phyloP scores from a whole-genome alignment of 148 eudicot genomes.

The Chenopodium formosanum region DNA sequence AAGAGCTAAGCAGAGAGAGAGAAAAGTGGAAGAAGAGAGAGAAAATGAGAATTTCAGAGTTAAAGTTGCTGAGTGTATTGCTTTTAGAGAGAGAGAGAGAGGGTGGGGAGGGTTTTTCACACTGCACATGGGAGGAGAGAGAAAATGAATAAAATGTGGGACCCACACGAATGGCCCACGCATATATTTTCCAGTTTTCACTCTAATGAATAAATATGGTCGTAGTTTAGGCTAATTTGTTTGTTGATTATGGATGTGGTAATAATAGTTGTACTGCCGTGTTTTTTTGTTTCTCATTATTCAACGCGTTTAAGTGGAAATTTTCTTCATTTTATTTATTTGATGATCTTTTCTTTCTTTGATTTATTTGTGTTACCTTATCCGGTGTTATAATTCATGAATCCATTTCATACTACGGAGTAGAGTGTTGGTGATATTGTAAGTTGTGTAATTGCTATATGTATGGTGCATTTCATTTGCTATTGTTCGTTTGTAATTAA shows the following conservation, averaged over 20 bases:
- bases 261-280: not conserved
- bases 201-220: not conserved
- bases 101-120: constrained; percentile 3
- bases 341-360: no score
- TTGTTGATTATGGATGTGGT: not conserved
- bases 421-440: no score
- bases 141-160: constrained; percentile 8
- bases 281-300: not conserved
- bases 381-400: no score
- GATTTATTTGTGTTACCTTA: no score
- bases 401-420: no score
- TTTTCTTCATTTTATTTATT: no score
- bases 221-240: not conserved
- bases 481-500: no score
- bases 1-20: constrained; percentile 1
- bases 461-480: no score
- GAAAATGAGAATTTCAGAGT: not conserved
- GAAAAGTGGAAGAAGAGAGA: not conserved
- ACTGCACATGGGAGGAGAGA: constrained; percentile 21
- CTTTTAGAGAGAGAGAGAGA: not conserved
- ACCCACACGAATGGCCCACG: constrained; percentile 42
- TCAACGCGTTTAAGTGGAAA: no score
- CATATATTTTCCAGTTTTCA: constrained; percentile 25
- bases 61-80: not conserved
- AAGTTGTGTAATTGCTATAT: no score